A percentile compares a stretch with the other conserved stretches of the same genome.
Conservation (phyloP, 306 rosid genomes). For the Ormosia semicastrata region DNA sequence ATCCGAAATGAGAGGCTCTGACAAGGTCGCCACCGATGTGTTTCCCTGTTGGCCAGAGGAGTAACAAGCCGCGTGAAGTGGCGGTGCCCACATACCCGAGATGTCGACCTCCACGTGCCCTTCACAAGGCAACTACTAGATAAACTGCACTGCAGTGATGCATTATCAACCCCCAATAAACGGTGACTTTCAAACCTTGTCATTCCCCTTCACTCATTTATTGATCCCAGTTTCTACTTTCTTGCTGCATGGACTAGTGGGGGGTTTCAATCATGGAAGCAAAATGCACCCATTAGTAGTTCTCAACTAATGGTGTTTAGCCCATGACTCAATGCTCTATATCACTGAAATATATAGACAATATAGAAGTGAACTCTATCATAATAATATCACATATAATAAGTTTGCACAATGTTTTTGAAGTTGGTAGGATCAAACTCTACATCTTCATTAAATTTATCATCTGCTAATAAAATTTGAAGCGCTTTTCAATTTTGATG, state of each 20-base stretch:
- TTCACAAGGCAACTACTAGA: background rate
- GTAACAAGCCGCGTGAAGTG: constrained; percentile 20
- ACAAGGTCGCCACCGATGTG: constrained; percentile 26
- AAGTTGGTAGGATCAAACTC: background rate
- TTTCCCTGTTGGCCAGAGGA: background rate
- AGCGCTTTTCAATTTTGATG: background rate
- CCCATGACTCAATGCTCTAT: background rate
- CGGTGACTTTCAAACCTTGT: background rate
- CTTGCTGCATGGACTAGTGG: background rate
- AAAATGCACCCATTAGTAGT: background rate
- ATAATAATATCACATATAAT: no score
- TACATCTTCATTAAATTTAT: background rate
- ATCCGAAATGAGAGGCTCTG: background rate
- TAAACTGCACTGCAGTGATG: constrained; percentile 14
- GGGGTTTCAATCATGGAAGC: background rate
- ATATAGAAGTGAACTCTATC: background rate
- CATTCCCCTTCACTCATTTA: constrained; percentile 13
- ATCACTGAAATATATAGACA: background rate
- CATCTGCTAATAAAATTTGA: background rate
- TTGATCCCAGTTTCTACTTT: background rate
- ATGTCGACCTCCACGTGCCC: constrained; percentile 37
- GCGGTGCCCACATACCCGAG: constrained; percentile 24
- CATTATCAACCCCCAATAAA: background rate
- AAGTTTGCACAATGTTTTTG: background rate
- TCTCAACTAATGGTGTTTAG: no score